phyloP scores from a whole-genome alignment of 1,139 yeast species.

The Yarrowia galli region DNA sequence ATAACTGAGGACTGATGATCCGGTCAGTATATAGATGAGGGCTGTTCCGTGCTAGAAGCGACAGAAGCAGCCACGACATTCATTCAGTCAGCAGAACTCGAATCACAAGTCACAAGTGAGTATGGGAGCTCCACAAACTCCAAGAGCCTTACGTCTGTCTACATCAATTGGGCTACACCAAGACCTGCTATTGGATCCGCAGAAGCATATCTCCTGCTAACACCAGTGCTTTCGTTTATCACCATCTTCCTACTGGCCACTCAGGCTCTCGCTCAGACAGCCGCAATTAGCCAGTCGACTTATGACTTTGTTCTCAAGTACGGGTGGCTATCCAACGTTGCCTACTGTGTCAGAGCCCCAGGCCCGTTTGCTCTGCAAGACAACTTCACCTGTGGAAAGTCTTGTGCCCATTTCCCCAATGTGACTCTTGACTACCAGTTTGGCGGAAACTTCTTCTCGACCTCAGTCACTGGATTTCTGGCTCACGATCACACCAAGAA shows the following conservation, averaged over 20 bases:
- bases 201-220: neutral
- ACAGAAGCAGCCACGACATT: neutral
- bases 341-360: slow-evolving; percentile 14
- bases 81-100: neutral
- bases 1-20: neutral
- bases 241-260: neutral
- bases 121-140: no score
- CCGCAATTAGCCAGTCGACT: neutral
- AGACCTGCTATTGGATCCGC: no score
- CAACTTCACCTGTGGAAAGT: slow-evolving; percentile 16
- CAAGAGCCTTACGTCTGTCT: no score
- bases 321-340: slow-evolving; percentile 14
- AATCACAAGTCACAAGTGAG: neutral
- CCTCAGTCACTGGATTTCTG: slow-evolving; percentile 7
- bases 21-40: neutral
- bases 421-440: slow-evolving; percentile 7
- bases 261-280: neutral
- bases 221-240: neutral
- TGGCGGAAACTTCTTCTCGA: slow-evolving; percentile 25
- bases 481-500: slow-evolving; percentile 17
- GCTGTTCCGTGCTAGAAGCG: no score
- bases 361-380: neutral
- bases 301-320: slow-evolving; percentile 21
- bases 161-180: no score
- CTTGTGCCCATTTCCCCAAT: slow-evolving; percentile 9